Evolutionary conservation across 2,329 filamentous ascomycete genomes (phyloP), one percentile per base, ranked within the genome.

Genomic region (Ceratocystis cacaofunesta): DNA sequence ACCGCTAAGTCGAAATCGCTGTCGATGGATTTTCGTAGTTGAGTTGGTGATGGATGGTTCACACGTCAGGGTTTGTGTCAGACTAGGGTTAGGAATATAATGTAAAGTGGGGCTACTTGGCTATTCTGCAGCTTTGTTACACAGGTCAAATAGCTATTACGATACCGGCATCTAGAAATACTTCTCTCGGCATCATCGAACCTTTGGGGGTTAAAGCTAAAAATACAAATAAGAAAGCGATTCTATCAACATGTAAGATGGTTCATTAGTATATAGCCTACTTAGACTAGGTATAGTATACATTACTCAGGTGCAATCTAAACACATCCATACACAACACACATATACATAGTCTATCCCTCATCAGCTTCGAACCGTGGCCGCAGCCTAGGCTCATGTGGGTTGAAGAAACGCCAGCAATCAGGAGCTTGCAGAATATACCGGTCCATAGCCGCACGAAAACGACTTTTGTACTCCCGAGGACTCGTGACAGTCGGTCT

Each of bases 381-480:
- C 8, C 61, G 61, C 28, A 32, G 44, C 25, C 61, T 25, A 5
- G 61, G 15, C 2, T 63, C 61, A 22, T 63, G 44, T n/a, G 61
- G n/a, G 25, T 63, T 46, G 25, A 62, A 90, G 69, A 87, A 80
- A 72, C 89, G 86, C 87, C 87, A 90, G 73, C 85, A 88, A 71
- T 88, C 88, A 4, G 87, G 87, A 10, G 86, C 84, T 73, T 89
- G 85, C 30, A 90, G 76, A 65, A 90, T 89, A 70, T 86, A 91
- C 82, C 91, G 85, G 71, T 91, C 90, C 94, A 99, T 99, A 12
- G 92, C 92, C 76, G 96, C 92, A 69, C 94, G 79, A 78, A 99
- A 99, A 5, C 94, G 85, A 70, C 89, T 92, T 75, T 96, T 95
- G 75, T 99, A 99, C 76, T 99, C 94, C 76, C 94, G 95, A 1